Percentiles rank a stretch among this genome's conserved stretches.
phyloP scores from a whole-genome alignment of 371 early-diverging fungal species.

The Mucor velutinosus region DNA sequence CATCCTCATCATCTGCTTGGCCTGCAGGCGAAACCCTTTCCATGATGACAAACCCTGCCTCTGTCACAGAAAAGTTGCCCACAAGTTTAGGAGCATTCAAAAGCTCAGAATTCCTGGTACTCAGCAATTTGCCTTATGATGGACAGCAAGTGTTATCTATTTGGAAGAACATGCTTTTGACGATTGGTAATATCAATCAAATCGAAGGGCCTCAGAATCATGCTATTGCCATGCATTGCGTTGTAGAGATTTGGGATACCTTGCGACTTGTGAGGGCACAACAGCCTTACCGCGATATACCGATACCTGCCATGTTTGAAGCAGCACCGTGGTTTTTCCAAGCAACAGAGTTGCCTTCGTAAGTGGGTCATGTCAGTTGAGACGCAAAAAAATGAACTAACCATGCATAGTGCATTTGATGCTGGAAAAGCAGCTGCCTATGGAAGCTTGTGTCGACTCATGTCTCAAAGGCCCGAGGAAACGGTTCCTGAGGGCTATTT shows the following conservation, averaged over 20 bases:
- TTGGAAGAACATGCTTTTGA: constrained; percentile 75
- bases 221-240: constrained; percentile 69
- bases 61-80: constrained; percentile 44
- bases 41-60: constrained; percentile 31
- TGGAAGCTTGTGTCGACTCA: constrained; percentile 74
- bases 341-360: constrained; percentile 63
- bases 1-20: constrained; percentile 34
- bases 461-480: constrained; percentile 73
- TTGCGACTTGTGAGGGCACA: constrained; percentile 53
- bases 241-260: constrained; percentile 71
- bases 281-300: constrained; percentile 58
- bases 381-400: no score
- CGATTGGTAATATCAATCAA: constrained; percentile 69
- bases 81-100: constrained; percentile 40
- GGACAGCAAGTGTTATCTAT: constrained; percentile 40
- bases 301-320: constrained; percentile 68
- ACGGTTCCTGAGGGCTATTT: constrained; percentile 56
- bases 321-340: constrained; percentile 69
- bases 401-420: constrained; percentile 44
- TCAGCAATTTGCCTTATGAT: constrained; percentile 43
- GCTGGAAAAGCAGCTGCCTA: constrained; percentile 64
- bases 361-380: constrained; percentile 9
- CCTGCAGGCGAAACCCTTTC: constrained; percentile 24
- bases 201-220: constrained; percentile 65
- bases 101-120: constrained; percentile 49